A percentile compares a stretch with the other conserved stretches of the same genome.
Conservation (phyloP, 192 early-diverging fungal species). For the Oehlia diaphana region DNA sequence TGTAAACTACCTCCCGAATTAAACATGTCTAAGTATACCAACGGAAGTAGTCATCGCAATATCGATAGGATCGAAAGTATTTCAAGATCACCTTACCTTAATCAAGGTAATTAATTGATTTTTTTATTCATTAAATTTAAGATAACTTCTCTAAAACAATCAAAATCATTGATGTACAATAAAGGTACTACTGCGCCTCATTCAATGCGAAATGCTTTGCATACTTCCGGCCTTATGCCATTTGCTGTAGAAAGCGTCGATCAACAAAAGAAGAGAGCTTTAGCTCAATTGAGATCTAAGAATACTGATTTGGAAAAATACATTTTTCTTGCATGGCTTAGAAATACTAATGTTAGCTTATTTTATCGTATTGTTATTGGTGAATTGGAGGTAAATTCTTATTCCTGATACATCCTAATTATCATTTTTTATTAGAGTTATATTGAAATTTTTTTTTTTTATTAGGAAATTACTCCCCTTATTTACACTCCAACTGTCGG, state of each 20-base stretch:
- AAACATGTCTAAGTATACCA: background rate
- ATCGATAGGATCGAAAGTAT: background rate
- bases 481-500: constrained; percentile 88
- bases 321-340: constrained; percentile 80
- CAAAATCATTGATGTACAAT: constrained; percentile 58
- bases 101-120: constrained; percentile 5
- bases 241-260: constrained; percentile 71
- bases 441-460: background rate
- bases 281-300: constrained; percentile 69
- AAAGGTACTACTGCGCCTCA: constrained; percentile 69
- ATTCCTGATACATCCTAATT: background rate
- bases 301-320: constrained; percentile 77
- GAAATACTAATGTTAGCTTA: constrained; percentile 74
- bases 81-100: constrained; percentile 11
- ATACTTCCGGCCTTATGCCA: constrained; percentile 72
- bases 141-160: constrained; percentile 48
- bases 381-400: constrained; percentile 64
- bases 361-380: constrained; percentile 82
- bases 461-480: constrained; percentile 71
- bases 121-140: background rate
- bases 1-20: background rate
- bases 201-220: constrained; percentile 54
- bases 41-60: background rate
- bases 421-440: background rate
- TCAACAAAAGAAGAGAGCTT: constrained; percentile 72